These are phyloP conservation scores for Tylopilus subfusipes DNA, from an alignment of 768 basidiomycete species.

Conservation along the genomic window DNA sequence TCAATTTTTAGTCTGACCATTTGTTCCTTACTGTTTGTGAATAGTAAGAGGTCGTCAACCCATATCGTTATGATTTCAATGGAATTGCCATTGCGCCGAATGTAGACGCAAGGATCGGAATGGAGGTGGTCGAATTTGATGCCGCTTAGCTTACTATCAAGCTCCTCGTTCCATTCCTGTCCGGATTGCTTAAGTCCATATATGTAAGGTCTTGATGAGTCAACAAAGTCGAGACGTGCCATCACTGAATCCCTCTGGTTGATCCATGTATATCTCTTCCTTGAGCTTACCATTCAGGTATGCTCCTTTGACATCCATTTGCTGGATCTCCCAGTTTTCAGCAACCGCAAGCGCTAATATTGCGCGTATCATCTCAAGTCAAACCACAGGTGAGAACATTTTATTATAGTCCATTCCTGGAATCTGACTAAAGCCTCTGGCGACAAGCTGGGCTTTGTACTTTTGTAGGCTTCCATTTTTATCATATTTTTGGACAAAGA, in stretches of 20 bases:
- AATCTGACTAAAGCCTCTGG: neutral
- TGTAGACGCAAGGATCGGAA: neutral
- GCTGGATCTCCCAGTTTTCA: neutral
- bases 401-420: neutral
- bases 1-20: neutral
- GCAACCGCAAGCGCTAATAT: neutral
- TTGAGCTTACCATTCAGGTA: neutral
- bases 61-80: neutral
- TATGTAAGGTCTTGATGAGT: neutral
- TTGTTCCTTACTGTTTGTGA: neutral
- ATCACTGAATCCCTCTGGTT: neutral
- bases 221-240: neutral
- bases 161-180: neutral
- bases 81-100: neutral
- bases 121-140: neutral
- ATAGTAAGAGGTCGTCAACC: neutral
- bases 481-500: conserved; percentile 8
- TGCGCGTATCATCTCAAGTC: neutral
- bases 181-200: neutral
- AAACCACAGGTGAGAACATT: neutral
- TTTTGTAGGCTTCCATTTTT: neutral
- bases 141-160: neutral
- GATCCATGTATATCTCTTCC: neutral
- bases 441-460: neutral
- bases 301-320: neutral